Conservation (phyloP, 1,284 basidiomycete species). For the Rhodotorula sp. region DNA sequence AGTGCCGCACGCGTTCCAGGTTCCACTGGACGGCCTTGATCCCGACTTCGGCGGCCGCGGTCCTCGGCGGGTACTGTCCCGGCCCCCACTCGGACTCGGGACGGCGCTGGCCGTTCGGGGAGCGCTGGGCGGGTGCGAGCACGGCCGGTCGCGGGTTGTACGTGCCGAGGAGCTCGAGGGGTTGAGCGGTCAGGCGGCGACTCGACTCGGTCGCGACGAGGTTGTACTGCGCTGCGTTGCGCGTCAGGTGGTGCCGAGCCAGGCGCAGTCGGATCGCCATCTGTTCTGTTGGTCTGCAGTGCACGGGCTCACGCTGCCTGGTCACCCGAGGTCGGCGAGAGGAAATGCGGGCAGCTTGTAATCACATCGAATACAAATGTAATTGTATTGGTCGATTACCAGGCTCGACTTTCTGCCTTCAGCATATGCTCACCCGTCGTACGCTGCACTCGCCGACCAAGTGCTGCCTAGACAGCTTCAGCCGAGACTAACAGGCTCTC, state of each 20-base stretch:
- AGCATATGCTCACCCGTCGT: background rate
- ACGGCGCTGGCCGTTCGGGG: constrained; percentile 32
- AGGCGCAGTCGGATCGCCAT: constrained; percentile 35
- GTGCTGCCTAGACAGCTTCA: too few relatives aligned
- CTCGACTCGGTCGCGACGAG: constrained; percentile 34
- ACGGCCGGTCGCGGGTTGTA: constrained; percentile 22
- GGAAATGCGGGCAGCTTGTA: background rate
- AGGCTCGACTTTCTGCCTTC: background rate
- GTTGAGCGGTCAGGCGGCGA: constrained; percentile 24
- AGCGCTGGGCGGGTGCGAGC: constrained; percentile 8
- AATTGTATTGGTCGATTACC: background rate
- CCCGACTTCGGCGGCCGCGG: constrained; percentile 13
- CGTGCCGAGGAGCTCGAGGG: constrained; percentile 35
- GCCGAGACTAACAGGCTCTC: too few relatives aligned
- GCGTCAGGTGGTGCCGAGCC: constrained; percentile 31
- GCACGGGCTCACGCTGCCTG: background rate
- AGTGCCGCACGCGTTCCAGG: constrained; percentile 47
- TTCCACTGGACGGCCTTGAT: constrained; percentile 49
- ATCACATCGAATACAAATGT: background rate
- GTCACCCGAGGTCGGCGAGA: background rate
- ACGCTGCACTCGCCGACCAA: too few relatives aligned
- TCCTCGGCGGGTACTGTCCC: background rate
- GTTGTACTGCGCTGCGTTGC: constrained; percentile 36
- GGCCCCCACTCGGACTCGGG: constrained; percentile 28
- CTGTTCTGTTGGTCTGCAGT: too few relatives aligned